Percentiles rank a stretch among this genome's conserved stretches.
Conservation (phyloP, 495 filamentous ascomycete species). For the Opeltia flavorubescens region DNA sequence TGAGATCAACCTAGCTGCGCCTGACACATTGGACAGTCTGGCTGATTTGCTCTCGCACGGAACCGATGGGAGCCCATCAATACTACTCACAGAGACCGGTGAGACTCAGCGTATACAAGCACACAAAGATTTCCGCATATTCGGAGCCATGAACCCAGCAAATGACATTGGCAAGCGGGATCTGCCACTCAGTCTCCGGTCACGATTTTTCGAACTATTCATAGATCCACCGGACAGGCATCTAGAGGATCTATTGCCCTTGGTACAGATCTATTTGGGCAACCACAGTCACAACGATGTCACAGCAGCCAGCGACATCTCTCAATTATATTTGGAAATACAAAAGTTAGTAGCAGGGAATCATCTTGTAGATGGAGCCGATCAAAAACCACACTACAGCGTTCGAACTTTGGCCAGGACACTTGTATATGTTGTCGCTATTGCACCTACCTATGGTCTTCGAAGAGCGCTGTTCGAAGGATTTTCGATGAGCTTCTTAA, state of each 20-base stretch:
- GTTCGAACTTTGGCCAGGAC: conserved; percentile 87
- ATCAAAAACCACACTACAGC: conserved; percentile 89
- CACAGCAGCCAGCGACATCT: conserved; percentile 58
- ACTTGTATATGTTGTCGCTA: conserved; percentile 71
- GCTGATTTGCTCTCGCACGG: conserved; percentile 67
- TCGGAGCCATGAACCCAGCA: conserved; percentile 97
- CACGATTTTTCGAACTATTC: conserved; percentile 87
- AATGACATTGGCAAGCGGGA: conserved; percentile 95
- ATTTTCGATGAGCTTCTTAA: conserved; percentile 96
- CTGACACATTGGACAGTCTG: conserved; percentile 88
- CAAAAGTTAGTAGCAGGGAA: conserved; percentile 71
- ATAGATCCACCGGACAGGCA: conserved; percentile 79
- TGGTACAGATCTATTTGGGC: conserved; percentile 77
- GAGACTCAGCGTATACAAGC: conserved; percentile 77
- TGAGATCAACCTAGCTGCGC: conserved; percentile 90
- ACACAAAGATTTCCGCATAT: conserved; percentile 88
- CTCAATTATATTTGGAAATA: conserved; percentile 71
- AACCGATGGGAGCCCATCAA: conserved; percentile 51
- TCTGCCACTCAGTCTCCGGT: conserved; percentile 68
- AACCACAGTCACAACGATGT: conserved; percentile 49
- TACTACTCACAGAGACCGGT: conserved; percentile 83
- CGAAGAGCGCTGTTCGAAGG: conserved; percentile 83
- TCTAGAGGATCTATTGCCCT: conserved; percentile 62
- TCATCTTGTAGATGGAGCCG: conserved; percentile 79
- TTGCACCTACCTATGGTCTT: conserved; percentile 74